Percentiles rank a stretch among this genome's conserved stretches.
Evolutionary conservation across 495 filamentous ascomycete species (phyloP).

Genomic region (Penicillium pancosmium): DNA sequence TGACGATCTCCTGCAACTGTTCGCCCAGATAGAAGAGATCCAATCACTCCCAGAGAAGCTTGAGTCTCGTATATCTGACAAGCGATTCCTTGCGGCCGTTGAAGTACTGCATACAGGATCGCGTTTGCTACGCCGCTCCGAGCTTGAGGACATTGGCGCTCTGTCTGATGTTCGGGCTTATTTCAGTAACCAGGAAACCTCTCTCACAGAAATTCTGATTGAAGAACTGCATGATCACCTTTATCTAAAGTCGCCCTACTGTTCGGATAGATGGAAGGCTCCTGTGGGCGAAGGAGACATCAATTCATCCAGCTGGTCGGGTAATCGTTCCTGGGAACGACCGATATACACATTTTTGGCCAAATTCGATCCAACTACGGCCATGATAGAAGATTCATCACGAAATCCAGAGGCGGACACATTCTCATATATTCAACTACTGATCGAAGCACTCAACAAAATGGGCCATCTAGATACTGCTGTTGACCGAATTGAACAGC

Average conservation of each 20-base stretch:
- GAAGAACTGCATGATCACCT: slow-evolving; percentile 97
- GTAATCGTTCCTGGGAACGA: slow-evolving; percentile 49
- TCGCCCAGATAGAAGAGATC: slow-evolving; percentile 84
- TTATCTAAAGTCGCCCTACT: slow-evolving; percentile 96
- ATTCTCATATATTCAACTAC: slow-evolving; percentile 85
- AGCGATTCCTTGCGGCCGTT: slow-evolving; percentile 90
- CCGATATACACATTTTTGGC: slow-evolving; percentile 81
- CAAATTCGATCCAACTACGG: slow-evolving; percentile 67
- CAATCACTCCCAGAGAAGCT: slow-evolving; percentile 90
- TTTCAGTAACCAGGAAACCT: slow-evolving; percentile 88
- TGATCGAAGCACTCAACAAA: slow-evolving; percentile 87
- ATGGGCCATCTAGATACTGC: slow-evolving; percentile 83
- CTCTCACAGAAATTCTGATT: slow-evolving; percentile 89
- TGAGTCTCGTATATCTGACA: slow-evolving; percentile 92
- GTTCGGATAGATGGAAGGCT: slow-evolving; percentile 89
- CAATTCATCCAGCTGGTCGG: slow-evolving; percentile 40
- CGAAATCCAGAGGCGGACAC: slow-evolving; percentile 94
- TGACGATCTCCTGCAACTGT: slow-evolving; percentile 83
- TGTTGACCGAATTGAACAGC: slow-evolving; percentile 86
- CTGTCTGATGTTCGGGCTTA: slow-evolving; percentile 84
- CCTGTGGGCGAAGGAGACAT: slow-evolving; percentile 53
- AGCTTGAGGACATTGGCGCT: slow-evolving; percentile 89
- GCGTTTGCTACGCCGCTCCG: slow-evolving; percentile 77
- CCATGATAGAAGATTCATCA: slow-evolving; percentile 82
- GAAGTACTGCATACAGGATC: slow-evolving; percentile 88